Evolutionary conservation across 257 asterid genomes (phyloP), one percentile per base, ranked within the genome.

Genomic region (Euphrasia confusa): DNA sequence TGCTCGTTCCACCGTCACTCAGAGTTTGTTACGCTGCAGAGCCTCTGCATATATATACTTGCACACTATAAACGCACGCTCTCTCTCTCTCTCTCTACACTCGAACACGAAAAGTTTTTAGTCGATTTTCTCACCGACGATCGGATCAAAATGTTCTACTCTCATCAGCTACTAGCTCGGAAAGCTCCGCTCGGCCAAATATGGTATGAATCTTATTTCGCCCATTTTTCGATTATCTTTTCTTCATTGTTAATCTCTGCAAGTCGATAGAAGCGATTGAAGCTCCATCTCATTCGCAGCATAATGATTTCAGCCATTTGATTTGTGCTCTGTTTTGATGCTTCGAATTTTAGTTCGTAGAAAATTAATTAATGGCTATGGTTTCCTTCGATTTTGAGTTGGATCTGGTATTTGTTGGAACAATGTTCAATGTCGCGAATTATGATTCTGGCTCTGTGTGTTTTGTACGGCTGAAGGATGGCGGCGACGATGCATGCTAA

Each of bases 101-200:
- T 57, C 33, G 50, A 30, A 24, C 60, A 26, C 39, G 24, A 45
- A 50, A 57, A 11, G 7, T 59, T 37, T 42, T 14, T 48, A 35
- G 63, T 54, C 55, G 63, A 50, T 3, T 49, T 57, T 45, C 10
- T 58, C 66, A 14, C 8, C 48, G 26, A 5, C 67, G 26, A 54
- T 49, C 30, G 60, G 58, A 55, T 59, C 68, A 62, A 32, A 42
- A 91, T 91, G 96, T 91, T 91, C 58, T 91, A 86, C 81, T 88
- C 98, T 47, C 95, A 83, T 57, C 92, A 81, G 84, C 88, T 91
- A 1, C 85, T 86, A 10, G 98, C 98, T 69, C 89, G 95, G 59
- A 90, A 90, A 82, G 95, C 96, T 80, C 87, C 98, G 1, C 90
- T 90, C 37, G 96, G 97, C 24, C 95, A 90, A 62, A 88, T 88